These are phyloP conservation scores for Cucurbita pepo DNA, from an alignment of 306 rosid genomes.

Conservation along the genomic window DNA sequence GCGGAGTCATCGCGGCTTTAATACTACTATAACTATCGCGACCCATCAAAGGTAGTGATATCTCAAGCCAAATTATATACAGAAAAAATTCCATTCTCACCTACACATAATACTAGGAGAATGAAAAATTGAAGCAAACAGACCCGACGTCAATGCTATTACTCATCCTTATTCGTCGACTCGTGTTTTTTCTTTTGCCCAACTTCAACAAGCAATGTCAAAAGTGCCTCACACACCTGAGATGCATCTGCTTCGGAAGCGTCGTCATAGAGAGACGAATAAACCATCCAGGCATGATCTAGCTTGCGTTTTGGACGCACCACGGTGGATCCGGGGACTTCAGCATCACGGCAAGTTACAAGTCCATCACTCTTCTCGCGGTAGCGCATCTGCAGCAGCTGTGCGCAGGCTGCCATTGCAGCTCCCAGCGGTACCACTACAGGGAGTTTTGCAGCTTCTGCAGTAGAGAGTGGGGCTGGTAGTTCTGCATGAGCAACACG, in stretches of 20 bases:
- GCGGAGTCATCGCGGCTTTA: not conserved
- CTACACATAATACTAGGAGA: not conserved
- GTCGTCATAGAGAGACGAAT: conserved; percentile 51
- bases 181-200: conserved; percentile 56
- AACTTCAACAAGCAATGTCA: conserved; percentile 62
- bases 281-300: conserved; percentile 99
- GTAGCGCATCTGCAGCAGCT: conserved; percentile 70
- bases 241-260: conserved; percentile 65
- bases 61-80: not conserved
- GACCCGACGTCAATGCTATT: not conserved
- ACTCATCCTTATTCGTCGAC: conserved; percentile 52
- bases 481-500: conserved; percentile 88
- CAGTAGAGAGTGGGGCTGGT: conserved; percentile 41
- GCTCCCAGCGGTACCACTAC: conserved; percentile 89
- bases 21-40: not conserved
- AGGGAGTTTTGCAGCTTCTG: conserved; percentile 56
- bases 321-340: conserved; percentile 82
- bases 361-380: conserved; percentile 92
- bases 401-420: conserved; percentile 95
- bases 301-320: conserved; percentile 67
- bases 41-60: not conserved
- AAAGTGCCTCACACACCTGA: conserved; percentile 91
- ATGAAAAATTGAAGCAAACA: conserved; percentile 6
- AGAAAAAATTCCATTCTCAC: not conserved
- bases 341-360: conserved; percentile 79